A percentile compares a stretch with the other conserved stretches of the same genome.
These are phyloP conservation scores for Diutina pseudorugosa DNA, from an alignment of 1,139 yeast genomes.

Conservation along the genomic window DNA sequence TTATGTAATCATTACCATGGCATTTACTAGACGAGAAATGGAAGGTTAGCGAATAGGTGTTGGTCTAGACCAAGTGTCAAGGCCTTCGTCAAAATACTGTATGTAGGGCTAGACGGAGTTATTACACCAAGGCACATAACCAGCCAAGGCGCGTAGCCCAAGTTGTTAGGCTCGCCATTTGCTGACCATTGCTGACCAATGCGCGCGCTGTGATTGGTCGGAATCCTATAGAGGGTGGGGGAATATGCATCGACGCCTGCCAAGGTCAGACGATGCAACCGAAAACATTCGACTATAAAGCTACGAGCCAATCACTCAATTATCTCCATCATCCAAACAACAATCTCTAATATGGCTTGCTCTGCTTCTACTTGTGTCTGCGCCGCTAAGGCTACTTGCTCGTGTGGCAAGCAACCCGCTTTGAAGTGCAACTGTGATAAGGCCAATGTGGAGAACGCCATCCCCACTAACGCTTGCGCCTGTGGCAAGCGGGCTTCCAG, in stretches of 20 bases:
- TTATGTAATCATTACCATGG: neutral
- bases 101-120: neutral
- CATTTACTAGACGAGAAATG: no score
- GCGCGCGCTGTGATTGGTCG: neutral
- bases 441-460: conserved; percentile 29
- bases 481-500: conserved; percentile 34
- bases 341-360: conserved; percentile 20
- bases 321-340: neutral
- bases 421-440: conserved; percentile 32
- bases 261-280: neutral
- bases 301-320: neutral
- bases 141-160: no score
- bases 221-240: neutral
- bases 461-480: conserved; percentile 30
- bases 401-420: conserved; percentile 38
- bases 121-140: no score
- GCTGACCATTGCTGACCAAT: neutral
- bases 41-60: no score
- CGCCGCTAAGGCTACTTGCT: conserved; percentile 37
- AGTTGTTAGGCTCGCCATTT: neutral
- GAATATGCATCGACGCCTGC: neutral
- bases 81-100: no score
- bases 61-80: no score
- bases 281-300: neutral
- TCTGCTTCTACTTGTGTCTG: conserved; percentile 34